These are phyloP conservation scores for Moniliophthora roreri DNA, from an alignment of 1,284 basidiomycete species.

Conservation along the genomic window DNA sequence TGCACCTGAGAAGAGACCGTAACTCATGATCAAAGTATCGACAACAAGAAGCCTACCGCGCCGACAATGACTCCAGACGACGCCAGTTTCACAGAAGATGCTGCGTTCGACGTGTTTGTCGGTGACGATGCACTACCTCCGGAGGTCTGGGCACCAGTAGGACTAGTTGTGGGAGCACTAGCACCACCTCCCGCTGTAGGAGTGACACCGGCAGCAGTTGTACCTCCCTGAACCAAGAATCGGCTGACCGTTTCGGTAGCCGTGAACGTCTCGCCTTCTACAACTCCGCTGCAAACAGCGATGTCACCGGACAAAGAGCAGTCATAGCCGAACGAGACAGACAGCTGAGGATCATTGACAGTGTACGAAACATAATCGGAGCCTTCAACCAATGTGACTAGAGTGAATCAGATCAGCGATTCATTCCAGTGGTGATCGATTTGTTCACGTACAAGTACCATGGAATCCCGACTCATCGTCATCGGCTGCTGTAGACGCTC, in stretches of 20 bases:
- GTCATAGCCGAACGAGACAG: slow-evolving; percentile 7
- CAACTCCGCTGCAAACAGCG: slow-evolving; percentile 14
- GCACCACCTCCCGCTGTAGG: background rate
- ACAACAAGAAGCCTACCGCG: background rate
- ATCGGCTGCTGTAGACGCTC: slow-evolving; percentile 32
- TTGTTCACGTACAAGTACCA: slow-evolving; percentile 34
- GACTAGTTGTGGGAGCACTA: slow-evolving; percentile 4
- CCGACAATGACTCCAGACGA: slow-evolving; percentile 1
- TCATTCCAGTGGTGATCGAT: background rate
- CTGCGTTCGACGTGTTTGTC: background rate
- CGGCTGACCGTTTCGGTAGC: slow-evolving; percentile 17
- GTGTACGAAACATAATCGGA: slow-evolving; percentile 10
- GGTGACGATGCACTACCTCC: background rate
- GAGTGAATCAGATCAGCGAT: background rate
- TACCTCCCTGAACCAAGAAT: slow-evolving; percentile 21
- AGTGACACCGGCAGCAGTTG: slow-evolving; percentile 14
- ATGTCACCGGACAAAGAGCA: slow-evolving; percentile 12
- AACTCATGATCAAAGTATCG: background rate
- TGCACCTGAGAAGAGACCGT: background rate
- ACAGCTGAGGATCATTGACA: background rate
- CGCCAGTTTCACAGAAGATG: background rate
- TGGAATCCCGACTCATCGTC: slow-evolving; percentile 29
- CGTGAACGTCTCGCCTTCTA: slow-evolving; percentile 10
- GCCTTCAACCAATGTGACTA: slow-evolving; percentile 18
- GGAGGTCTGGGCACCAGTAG: background rate